Evolutionary conservation across 352 stramenopile genomes (phyloP), one percentile per base, ranked within the genome.

Genomic region (Blastocystis sp.): DNA sequence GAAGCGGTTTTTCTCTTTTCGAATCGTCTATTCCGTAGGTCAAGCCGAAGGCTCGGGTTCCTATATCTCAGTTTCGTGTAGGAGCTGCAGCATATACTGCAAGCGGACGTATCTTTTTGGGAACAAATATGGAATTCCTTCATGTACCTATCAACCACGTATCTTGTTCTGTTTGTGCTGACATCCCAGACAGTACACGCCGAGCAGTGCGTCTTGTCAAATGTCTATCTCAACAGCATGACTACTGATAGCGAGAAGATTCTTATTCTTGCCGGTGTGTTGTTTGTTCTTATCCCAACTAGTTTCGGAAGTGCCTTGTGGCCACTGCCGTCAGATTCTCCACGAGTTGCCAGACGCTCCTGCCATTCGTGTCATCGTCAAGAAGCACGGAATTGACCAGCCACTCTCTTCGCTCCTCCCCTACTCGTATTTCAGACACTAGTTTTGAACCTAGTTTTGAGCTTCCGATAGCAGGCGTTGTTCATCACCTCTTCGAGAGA

Each of bases 51-150:
- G 78, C 78, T 3, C 63, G 66, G 53, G 66, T 89, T 65, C 78
- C 78, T 26, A 45, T 89, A 8, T 68, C 41, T 24, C 63, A 89
- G 18, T 89, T 89, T 50, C 66, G 59, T 64, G 78, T 89, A 6
- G 78, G 78, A 50, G 78, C 78, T 37, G 78, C n/a, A 37, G 62
- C 62, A 26, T 89, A 66, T 45, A 79, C 63, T 6, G 30, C 55
- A 16, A 89, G 63, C 26, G 78, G 78, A 9, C 43, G 43, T 13
- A 89, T 89, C 78, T 89, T 79, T 43, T 39, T 76, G 11, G 78
- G 78, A 89, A 79, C 66, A 30, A 89, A 89, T 20, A 89, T 89
- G 30, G 78, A 89, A 54, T 41, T 89, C 26, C n/a, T 24, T 16
- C 9, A 89, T 56, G 30, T 45, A 30, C 43, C 78, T 5, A 89